Evolutionary conservation across 129 eudicot species (phyloP), one percentile per base, ranked within the genome.

Genomic region (Centaurea solstitialis): DNA sequence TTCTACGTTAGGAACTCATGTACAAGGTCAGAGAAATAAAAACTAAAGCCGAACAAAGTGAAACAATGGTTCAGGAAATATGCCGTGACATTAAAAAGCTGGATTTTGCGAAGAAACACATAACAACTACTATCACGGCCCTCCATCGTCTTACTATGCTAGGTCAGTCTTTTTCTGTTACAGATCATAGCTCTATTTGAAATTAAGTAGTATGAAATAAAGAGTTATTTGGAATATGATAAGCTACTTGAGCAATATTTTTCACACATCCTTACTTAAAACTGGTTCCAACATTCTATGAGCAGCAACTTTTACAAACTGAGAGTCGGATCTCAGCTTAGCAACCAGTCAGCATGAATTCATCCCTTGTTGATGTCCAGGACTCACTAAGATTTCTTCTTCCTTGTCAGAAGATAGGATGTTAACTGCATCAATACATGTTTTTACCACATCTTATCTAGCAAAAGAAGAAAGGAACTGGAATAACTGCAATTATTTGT

Each of bases 11-110:
- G 99, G 99, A 96, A 87, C 99, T 96, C 84, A 93, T 96, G 96
- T 81, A 87, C 74, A 96, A 96, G 83, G 93, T 93, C 78, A 94
- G 91, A 76, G 98, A 96, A 90, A 96, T 96, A 65, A 93, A 96
- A 87, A 93, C 91, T 73, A 93, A 96, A 76, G 99, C 99, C 62
- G 99, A 93, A 82, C 99, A 96, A 91, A 96, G 99, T 82, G 99
- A 96, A 84, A 91, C 97, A 78, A 93, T 93, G 99, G 99, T 96
- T 80, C 99, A 96, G 89, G 99, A 96, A 86, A 96, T 96, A 87
- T 96, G 99, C 66, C 99, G 99, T 73, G 99, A 96, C 87, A 96
- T 96, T 74, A 93, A 96, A 92, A 96, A 96, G 86, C 83, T 96
- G 76, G 99, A 96, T 90, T 96, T 93, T 76, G 98, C 98, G 41